These are phyloP conservation scores for Phtheirospermum japonicum DNA, from an alignment of 257 asterid species.

Conservation along the genomic window DNA sequence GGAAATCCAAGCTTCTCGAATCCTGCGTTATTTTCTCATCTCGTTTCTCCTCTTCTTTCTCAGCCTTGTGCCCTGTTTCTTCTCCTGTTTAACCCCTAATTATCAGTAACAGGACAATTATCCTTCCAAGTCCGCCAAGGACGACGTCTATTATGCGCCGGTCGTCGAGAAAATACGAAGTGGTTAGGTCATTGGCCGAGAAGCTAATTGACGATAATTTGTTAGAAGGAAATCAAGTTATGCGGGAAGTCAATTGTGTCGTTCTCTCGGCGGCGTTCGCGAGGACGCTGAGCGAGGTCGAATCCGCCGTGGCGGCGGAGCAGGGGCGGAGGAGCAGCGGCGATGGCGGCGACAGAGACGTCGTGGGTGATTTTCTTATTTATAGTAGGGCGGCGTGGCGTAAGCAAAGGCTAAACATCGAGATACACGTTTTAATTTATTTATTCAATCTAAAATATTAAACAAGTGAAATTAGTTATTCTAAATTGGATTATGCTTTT, in stretches of 20 bases:
- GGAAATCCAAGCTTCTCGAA: conserved; percentile 39
- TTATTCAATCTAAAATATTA: too few species aligned
- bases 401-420: too few species aligned
- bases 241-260: conserved; percentile 51
- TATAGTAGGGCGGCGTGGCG: conserved; percentile 23
- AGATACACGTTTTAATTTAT: too few species aligned
- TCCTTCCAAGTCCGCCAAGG: conserved; percentile 22
- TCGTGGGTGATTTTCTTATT: not conserved
- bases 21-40: conserved; percentile 38
- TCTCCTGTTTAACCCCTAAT: conserved; percentile 33
- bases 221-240: conserved; percentile 31
- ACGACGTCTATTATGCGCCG: not conserved
- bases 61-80: conserved; percentile 50
- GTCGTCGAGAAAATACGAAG: conserved; percentile 74
- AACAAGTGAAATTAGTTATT: too few species aligned
- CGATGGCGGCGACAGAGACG: too few species aligned
- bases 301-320: conserved; percentile 39
- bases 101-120: conserved; percentile 4
- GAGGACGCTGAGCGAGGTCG: conserved; percentile 66
- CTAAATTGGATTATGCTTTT: too few species aligned
- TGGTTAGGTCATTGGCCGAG: conserved; percentile 68
- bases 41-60: conserved; percentile 57
- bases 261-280: too few species aligned
- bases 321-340: conserved; percentile 31
- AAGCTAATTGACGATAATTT: conserved; percentile 71